Evolutionary conservation across 2,329 filamentous ascomycete species (phyloP), one percentile per base, ranked within the genome.

Genomic region (Ilyonectria destructans): DNA sequence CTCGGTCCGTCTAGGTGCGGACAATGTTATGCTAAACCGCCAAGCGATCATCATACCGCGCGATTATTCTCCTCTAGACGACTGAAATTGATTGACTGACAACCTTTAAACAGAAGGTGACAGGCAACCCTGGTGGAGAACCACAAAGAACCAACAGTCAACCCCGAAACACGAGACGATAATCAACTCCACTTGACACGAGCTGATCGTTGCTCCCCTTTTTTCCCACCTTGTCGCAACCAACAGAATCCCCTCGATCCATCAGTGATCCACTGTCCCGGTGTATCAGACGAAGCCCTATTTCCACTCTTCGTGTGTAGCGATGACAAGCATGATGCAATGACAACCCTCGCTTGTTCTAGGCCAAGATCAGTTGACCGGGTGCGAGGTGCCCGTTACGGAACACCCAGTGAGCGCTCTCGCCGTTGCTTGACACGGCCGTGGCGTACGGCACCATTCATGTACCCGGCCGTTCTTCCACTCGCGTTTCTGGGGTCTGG

Each of bases 131-230:
- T 40, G 37, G n/a, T 17, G 26, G 40, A 54, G 10, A 23, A 29
- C 49, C 21, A 62, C n/a, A 13, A 51, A 55, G 46, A 31, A 54
- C 35, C 33, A 21, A 45, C 40, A 51, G 43, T 65, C 58, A 69
- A 46, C 59, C 61, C 60, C 71, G 54, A 52, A 29, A 61, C 62
- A 70, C 69, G 63, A 64, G 55, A 59, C 62, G 65, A 74, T 66
- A 49, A 33, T 40, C 19, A 37, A 29, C 56, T 56, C 63, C 58
- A 66, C 63, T 46, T 12, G 12, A 62, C 58, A 62, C 29, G 48
- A 57, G 58, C 46, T 54, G 52, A 58, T 60, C 51, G 26, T 35
- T 19, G 26, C 9, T 31, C 19, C 51, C 51, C 58, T 56, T 52
- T 58, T 58, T 17, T 37, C 23, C 23, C 26, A n/a, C 57, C n/a